These are phyloP conservation scores for Psilocybe subaeruginosa DNA, from an alignment of 768 basidiomycete species.

Conservation along the genomic window DNA sequence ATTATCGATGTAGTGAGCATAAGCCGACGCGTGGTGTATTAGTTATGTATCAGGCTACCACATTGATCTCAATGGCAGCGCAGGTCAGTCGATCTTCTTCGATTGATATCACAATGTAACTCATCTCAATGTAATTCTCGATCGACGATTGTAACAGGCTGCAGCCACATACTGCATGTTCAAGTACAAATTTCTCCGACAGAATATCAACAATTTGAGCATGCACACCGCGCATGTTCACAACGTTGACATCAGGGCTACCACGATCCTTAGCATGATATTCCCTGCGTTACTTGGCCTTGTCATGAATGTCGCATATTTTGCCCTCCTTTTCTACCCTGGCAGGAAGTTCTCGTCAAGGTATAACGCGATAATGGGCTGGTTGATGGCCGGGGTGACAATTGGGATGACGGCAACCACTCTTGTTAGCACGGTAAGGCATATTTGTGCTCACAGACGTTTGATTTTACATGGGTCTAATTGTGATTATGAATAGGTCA, in stretches of 20 bases:
- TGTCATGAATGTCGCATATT: conserved; percentile 36
- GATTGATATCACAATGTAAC: background rate
- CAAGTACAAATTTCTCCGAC: conserved; percentile 35
- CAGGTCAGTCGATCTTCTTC: conserved; percentile 23
- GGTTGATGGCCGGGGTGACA: conserved; percentile 24
- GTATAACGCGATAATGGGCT: conserved; percentile 27
- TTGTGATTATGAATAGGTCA: conserved; percentile 19
- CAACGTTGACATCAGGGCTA: conserved; percentile 35
- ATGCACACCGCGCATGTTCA: conserved; percentile 27
- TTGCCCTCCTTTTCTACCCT: conserved; percentile 39
- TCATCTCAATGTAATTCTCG: background rate
- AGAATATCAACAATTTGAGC: conserved; percentile 27
- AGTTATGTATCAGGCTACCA: conserved; percentile 7
- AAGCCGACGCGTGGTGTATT: background rate
- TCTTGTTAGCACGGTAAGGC: conserved; percentile 33
- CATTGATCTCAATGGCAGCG: conserved; percentile 26
- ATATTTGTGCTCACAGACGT: background rate
- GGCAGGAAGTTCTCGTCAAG: conserved; percentile 28
- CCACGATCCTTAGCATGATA: conserved; percentile 33
- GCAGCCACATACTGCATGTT: conserved; percentile 37
- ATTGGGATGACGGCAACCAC: conserved; percentile 29
- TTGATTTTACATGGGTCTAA: background rate
- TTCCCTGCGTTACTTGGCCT: conserved; percentile 35
- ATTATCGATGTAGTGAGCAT: background rate
- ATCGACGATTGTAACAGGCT: conserved; percentile 12